Conservation (phyloP, 2,329 filamentous ascomycete genomes). For the Penicillium sp. region DNA sequence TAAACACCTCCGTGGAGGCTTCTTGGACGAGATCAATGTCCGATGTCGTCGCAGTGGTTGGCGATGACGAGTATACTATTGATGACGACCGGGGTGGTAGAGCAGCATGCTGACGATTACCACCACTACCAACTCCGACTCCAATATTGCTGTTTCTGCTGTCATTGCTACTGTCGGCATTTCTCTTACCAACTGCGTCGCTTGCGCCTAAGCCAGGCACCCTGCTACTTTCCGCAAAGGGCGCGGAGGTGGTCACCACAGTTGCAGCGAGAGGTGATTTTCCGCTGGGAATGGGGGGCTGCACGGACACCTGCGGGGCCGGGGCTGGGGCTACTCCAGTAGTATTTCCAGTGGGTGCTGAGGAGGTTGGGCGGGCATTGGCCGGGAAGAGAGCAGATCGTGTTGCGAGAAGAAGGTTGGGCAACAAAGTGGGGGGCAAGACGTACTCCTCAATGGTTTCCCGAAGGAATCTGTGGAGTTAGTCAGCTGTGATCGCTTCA, state of each 20-base stretch:
- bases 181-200: slow-evolving; percentile 11
- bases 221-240: slow-evolving; percentile 19
- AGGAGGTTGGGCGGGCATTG: slow-evolving; percentile 68
- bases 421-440: slow-evolving; percentile 66
- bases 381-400: slow-evolving; percentile 84
- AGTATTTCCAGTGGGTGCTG: slow-evolving; percentile 40
- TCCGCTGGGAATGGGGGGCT: slow-evolving; percentile 25
- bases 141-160: slow-evolving; percentile 8
- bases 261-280: slow-evolving; percentile 22
- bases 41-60: not conserved
- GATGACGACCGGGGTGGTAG: not conserved
- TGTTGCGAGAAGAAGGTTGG: slow-evolving; percentile 62
- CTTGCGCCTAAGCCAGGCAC: slow-evolving; percentile 2
- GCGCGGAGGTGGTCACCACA: slow-evolving; percentile 3
- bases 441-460: slow-evolving; percentile 61
- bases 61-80: slow-evolving; percentile 11
- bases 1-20: slow-evolving; percentile 4
- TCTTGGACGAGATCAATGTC: slow-evolving; percentile 2
- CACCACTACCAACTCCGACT: slow-evolving; percentile 5
- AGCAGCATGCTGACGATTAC: slow-evolving; percentile 11
- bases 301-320: slow-evolving; percentile 30
- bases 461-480: slow-evolving; percentile 48
- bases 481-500: slow-evolving; percentile 28
- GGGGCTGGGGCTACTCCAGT: slow-evolving; percentile 24
- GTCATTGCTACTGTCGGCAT: slow-evolving; percentile 17